Conservation (phyloP, 202 grass and related monocot species). For the Carex sylvatica region DNA sequence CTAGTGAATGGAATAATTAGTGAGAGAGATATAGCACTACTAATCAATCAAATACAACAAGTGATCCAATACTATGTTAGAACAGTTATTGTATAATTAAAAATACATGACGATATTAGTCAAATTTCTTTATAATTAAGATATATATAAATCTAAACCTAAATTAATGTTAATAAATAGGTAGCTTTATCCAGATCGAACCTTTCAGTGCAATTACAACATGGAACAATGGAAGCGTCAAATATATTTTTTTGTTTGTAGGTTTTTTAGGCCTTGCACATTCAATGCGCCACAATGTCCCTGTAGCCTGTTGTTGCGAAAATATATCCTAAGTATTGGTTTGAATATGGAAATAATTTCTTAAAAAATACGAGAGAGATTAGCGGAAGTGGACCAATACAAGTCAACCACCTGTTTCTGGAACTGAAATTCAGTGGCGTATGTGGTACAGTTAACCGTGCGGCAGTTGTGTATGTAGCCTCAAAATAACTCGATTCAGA, state of each 20-base stretch:
- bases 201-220: background rate
- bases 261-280: background rate
- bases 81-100: background rate
- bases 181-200: background rate
- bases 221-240: background rate
- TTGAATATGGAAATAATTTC: background rate
- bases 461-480: background rate
- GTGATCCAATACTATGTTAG: background rate
- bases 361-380: background rate
- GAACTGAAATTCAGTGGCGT: background rate
- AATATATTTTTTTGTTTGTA: background rate
- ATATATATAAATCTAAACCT: background rate
- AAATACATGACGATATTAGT: background rate
- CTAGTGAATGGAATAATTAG: too few relatives aligned
- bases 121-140: background rate
- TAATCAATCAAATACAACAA: too few relatives aligned
- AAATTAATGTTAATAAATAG: background rate
- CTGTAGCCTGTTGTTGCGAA: background rate
- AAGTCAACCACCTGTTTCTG: background rate
- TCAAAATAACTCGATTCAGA: background rate
- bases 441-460: background rate
- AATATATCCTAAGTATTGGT: background rate
- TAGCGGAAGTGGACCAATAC: slow-evolving; percentile 14
- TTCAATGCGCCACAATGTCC: background rate
- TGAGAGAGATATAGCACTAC: too few relatives aligned